phyloP scores from a whole-genome alignment of 2,329 filamentous ascomycete species.

The Diaporthe sp. region DNA sequence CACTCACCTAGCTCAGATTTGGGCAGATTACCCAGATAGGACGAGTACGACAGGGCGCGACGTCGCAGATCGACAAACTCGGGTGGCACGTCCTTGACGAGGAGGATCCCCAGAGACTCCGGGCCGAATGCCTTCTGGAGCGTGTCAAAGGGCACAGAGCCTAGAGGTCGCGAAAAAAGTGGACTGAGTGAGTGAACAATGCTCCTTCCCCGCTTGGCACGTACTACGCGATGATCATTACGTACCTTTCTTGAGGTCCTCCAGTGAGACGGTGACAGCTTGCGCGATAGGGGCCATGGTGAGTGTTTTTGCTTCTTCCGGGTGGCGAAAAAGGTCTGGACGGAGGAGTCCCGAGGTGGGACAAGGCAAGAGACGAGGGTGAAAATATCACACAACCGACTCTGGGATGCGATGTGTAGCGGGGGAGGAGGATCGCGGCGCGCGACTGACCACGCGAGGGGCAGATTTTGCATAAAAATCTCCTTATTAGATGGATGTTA shows the following conservation, averaged over 20 bases:
- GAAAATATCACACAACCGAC: neutral
- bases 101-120: conserved; percentile 88
- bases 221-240: conserved; percentile 42
- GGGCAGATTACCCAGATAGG: conserved; percentile 88
- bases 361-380: neutral
- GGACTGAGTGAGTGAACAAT: conserved; percentile 29
- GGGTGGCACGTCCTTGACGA: conserved; percentile 87
- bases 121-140: conserved; percentile 89
- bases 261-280: conserved; percentile 72
- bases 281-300: conserved; percentile 65
- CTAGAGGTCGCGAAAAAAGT: conserved; percentile 55
- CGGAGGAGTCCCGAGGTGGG: conserved; percentile 12
- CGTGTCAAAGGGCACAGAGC: conserved; percentile 75
- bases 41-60: conserved; percentile 85
- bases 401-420: neutral
- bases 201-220: conserved; percentile 41
- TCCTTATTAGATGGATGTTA: neutral
- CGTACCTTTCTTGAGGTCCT: conserved; percentile 70
- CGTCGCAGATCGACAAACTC: conserved; percentile 80
- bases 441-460: conserved; percentile 1
- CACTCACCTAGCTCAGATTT: conserved; percentile 76
- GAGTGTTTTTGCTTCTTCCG: conserved; percentile 6
- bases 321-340: conserved; percentile 8
- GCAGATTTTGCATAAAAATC: conserved; percentile 22
- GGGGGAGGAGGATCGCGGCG: neutral